Evolutionary conservation across 805 yeast genomes (phyloP).

Genomic region (Kazachstania taianensis): DNA sequence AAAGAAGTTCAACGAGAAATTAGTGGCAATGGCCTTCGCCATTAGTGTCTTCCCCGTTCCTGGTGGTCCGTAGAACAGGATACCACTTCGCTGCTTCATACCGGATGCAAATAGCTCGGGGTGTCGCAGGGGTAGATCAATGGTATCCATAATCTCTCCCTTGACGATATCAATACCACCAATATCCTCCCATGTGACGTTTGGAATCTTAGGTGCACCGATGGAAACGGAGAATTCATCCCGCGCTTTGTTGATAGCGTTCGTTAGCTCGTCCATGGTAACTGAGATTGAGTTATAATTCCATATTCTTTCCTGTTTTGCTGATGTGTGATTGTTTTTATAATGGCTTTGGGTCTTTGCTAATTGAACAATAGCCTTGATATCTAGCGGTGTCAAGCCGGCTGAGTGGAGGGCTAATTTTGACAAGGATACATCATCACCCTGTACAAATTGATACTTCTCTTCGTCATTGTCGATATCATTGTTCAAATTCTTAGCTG

Average conservation of each 20-base stretch:
- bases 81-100: slow-evolving; percentile 87
- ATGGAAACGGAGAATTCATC: slow-evolving; percentile 85
- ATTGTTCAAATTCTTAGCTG: slow-evolving; percentile 21
- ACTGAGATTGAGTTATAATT: slow-evolving; percentile 27
- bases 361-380: slow-evolving; percentile 55
- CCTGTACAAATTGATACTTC: slow-evolving; percentile 1
- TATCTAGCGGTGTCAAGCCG: slow-evolving; percentile 80
- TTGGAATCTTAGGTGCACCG: slow-evolving; percentile 94
- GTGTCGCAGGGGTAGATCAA: slow-evolving; percentile 88
- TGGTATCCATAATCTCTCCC: slow-evolving; percentile 87
- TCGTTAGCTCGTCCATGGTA: slow-evolving; percentile 45
- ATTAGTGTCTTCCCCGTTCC: slow-evolving; percentile 95
- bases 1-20: slow-evolving; percentile 86
- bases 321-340: slow-evolving; percentile 39
- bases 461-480: neutral
- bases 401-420: slow-evolving; percentile 79
- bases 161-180: slow-evolving; percentile 90
- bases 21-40: slow-evolving; percentile 96
- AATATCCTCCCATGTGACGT: slow-evolving; percentile 93
- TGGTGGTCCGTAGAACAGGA: slow-evolving; percentile 94
- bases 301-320: slow-evolving; percentile 23
- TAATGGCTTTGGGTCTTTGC: slow-evolving; percentile 46
- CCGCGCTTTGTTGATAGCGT: slow-evolving; percentile 60
- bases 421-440: slow-evolving; percentile 35
- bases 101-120: slow-evolving; percentile 86